Evolutionary conservation across 495 filamentous ascomycete genomes (phyloP), one percentile per base, ranked within the genome.

Genomic region (Stereocaulon alpinum): DNA sequence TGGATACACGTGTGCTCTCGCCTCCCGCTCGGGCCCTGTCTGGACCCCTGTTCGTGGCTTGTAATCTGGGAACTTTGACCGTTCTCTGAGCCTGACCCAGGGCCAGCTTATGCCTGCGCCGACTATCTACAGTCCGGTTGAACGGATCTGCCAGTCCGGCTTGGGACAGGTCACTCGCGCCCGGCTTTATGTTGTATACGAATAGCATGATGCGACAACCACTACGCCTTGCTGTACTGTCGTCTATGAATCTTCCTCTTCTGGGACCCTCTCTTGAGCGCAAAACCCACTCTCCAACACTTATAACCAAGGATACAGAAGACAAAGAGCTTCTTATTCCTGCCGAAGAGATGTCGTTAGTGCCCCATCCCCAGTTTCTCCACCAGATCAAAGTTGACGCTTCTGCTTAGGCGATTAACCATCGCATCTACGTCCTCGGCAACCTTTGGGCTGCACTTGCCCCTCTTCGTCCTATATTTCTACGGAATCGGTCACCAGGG

Each of bases 171-270:
- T 32, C 48, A 50, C 48, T 50, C 48, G 48, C 48, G 5, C 48
- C 24, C 22, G 48, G 22, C 27, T 24, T 50, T 15, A n/a, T n/a
- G n/a, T n/a, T n/a, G n/a, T 14, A 50, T 27, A 50, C 12, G 48
- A 50, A 50, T 32, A 32, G 22, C 27, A 50, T 50, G 12, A 50
- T 24, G 27, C 48, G 48, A 50, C 27, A 50, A 6, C 48, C 48
- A 30, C 48, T 50, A 50, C 12, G 48, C 24, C 48, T 50, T 50
- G 48, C 48, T 50, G 48, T 50, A 50, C n/a, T 27, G 48, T 50
- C 48, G 48, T 50, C 48, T 50, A 50, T 12, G 22, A 50, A 6
- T 27, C 27, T 50, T 50, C 27, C 48, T 50, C 48, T 50, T 30
- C 27, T 50, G 27, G 27, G 48, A 50, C 27, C 27, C 2, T 50